phyloP scores from a whole-genome alignment of 257 asterid species.

The Oldenlandia corymbosa region DNA sequence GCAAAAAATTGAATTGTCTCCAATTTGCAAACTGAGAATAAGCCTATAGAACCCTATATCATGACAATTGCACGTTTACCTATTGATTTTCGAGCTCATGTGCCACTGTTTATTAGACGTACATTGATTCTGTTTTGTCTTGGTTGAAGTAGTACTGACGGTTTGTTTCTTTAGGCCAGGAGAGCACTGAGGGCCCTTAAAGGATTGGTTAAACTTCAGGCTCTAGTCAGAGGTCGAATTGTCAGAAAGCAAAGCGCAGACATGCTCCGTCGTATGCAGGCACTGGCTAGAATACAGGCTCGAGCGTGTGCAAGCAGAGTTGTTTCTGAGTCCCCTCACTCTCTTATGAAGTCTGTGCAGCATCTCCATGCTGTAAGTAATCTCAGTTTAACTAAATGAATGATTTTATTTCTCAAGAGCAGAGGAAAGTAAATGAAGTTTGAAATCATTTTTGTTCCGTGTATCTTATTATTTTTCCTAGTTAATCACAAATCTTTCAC shows the following conservation, averaged over 20 bases:
- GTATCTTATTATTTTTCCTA: too few species aligned
- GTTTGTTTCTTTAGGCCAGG: slow-evolving; percentile 53
- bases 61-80: not conserved
- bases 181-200: slow-evolving; percentile 88
- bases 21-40: too few species aligned
- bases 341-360: slow-evolving; percentile 22
- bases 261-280: slow-evolving; percentile 89
- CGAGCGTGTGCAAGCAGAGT: slow-evolving; percentile 72
- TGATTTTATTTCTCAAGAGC: not conserved
- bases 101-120: not conserved
- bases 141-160: not conserved
- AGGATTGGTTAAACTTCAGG: slow-evolving; percentile 94
- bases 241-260: slow-evolving; percentile 83
- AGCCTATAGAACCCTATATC: too few species aligned
- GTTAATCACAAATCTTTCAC: not conserved
- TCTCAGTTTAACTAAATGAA: not conserved
- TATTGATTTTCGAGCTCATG: not conserved
- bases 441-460: too few species aligned
- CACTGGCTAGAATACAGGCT: slow-evolving; percentile 96
- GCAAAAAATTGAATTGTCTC: too few species aligned
- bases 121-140: not conserved
- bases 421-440: not conserved
- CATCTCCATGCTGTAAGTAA: slow-evolving; percentile 41
- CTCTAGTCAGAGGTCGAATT: slow-evolving; percentile 83
- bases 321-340: slow-evolving; percentile 30